These are phyloP conservation scores for Hamamelis virginiana DNA, from an alignment of 164 flowering plant genomes.

Conservation along the genomic window DNA sequence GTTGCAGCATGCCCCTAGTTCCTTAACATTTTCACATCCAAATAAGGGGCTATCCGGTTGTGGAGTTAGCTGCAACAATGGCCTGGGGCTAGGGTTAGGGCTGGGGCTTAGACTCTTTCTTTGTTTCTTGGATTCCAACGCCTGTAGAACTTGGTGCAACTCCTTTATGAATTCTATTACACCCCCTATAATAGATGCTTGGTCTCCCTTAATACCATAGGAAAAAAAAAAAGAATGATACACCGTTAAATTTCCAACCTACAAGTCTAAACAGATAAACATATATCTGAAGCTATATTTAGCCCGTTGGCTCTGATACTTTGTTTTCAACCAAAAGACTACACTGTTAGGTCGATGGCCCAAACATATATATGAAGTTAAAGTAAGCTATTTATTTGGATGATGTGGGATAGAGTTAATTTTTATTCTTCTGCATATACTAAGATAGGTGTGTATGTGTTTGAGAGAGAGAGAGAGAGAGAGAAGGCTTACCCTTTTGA, in stretches of 20 bases:
- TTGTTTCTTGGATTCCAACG: slow-evolving; percentile 73
- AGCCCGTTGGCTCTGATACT: too few species aligned
- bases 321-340: too few species aligned
- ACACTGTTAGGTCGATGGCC: too few species aligned
- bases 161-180: slow-evolving; percentile 94
- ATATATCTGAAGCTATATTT: too few species aligned
- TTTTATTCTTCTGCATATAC: too few species aligned
- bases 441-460: too few species aligned
- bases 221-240: background rate
- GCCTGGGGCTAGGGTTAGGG: slow-evolving; percentile 64
- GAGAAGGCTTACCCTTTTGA: slow-evolving; percentile 68
- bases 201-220: slow-evolving; percentile 64
- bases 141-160: slow-evolving; percentile 75
- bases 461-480: slow-evolving; percentile 7
- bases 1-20: slow-evolving; percentile 76
- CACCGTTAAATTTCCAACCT: too few species aligned
- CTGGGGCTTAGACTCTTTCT: slow-evolving; percentile 80
- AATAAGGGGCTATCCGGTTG: slow-evolving; percentile 19
- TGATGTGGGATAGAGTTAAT: too few species aligned
- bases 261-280: too few species aligned
- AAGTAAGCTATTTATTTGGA: too few species aligned
- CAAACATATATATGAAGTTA: too few species aligned
- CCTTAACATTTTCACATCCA: slow-evolving; percentile 34
- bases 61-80: slow-evolving; percentile 24
- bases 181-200: slow-evolving; percentile 93